Conservation (phyloP, 345 rosid species). For the Murraya paniculata region DNA sequence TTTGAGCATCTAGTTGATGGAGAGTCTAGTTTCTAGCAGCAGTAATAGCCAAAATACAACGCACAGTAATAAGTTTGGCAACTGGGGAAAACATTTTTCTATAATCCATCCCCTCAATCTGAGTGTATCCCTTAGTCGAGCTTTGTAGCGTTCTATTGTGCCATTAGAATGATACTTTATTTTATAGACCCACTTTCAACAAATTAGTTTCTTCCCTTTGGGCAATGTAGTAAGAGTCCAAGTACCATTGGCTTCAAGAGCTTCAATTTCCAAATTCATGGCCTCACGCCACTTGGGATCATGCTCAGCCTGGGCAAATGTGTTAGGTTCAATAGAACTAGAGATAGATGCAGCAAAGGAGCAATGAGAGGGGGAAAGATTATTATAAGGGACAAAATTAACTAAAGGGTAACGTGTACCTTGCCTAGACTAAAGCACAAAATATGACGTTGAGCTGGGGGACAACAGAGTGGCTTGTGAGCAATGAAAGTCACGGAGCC, state of each 20-base stretch:
- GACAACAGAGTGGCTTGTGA: no score
- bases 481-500: no score
- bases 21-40: not conserved
- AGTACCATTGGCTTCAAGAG: not conserved
- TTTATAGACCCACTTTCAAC: not conserved
- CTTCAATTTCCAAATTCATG: not conserved
- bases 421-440: no score
- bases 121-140: not conserved
- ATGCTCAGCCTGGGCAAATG: not conserved
- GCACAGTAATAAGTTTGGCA: not conserved
- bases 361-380: not conserved
- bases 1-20: not conserved
- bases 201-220: not conserved
- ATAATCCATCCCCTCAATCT: not conserved
- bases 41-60: not conserved
- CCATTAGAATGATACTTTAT: not conserved
- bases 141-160: not conserved
- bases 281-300: not conserved
- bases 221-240: not conserved
- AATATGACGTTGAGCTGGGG: no score
- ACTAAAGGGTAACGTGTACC: no score
- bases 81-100: not conserved
- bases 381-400: no score
- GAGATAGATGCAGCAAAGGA: not conserved
- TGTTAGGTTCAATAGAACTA: not conserved